A percentile compares a stretch with the other conserved stretches of the same genome.
Evolutionary conservation across 495 filamentous ascomycete species (phyloP).

Genomic region (Lasiosphaeria miniovina): DNA sequence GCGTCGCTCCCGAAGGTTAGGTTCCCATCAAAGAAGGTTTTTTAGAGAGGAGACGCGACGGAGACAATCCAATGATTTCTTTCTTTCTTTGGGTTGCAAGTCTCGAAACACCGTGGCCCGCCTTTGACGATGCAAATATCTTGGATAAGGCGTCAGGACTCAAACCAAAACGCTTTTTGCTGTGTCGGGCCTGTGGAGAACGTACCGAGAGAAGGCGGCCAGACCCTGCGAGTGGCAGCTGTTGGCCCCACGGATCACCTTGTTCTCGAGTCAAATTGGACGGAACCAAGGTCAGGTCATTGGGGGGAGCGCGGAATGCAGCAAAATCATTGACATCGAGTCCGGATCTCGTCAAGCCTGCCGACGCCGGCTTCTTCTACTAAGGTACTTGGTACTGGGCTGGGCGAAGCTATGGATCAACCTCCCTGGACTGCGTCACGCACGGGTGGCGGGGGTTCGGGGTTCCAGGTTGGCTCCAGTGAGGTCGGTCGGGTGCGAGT

Average conservation of each 20-base stretch:
- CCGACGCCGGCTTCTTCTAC: background rate
- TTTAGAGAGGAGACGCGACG: too few species aligned
- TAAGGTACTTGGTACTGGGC: background rate
- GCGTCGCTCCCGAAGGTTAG: too few species aligned
- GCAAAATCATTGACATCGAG: background rate
- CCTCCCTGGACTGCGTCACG: background rate
- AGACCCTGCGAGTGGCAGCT: conserved; percentile 8
- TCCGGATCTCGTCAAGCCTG: background rate
- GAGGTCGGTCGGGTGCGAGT: too few species aligned
- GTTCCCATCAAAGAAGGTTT: too few species aligned
- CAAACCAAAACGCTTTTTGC: conserved; percentile 15
- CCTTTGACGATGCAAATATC: background rate
- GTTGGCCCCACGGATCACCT: background rate
- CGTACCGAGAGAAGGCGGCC: conserved; percentile 7
- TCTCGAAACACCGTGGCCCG: conserved; percentile 4
- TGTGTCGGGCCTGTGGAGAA: conserved; percentile 12
- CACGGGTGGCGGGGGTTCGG: too few species aligned
- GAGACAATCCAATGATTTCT: too few species aligned
- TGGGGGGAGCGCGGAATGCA: background rate
- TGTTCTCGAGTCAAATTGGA: background rate
- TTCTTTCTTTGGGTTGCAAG: background rate
- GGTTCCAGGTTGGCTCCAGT: too few species aligned
- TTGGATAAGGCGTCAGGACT: background rate
- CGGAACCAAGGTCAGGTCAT: too few species aligned
- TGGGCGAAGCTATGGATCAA: background rate